A percentile compares a stretch with the other conserved stretches of the same genome.
Evolutionary conservation across 805 yeast genomes (phyloP).

Genomic region (Metschnikowia vanudenii): DNA sequence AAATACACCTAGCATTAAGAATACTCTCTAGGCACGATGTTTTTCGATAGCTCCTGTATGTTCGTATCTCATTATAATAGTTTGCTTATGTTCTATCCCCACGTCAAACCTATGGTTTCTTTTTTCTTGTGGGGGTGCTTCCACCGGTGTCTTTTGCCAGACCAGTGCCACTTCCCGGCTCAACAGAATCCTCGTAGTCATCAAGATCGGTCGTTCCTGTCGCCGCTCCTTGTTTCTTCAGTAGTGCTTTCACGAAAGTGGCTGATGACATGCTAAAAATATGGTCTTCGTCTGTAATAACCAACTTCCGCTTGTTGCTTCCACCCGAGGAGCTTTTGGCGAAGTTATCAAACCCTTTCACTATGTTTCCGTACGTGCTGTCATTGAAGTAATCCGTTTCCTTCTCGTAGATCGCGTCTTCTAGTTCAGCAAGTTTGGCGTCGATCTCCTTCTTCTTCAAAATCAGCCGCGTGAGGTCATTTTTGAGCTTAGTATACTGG

Average conservation of each 20-base stretch:
- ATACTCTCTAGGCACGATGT: neutral
- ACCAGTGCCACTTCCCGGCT: slow-evolving; percentile 12
- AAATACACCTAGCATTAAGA: slow-evolving; percentile 8
- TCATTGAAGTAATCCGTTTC: slow-evolving; percentile 79
- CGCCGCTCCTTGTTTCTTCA: slow-evolving; percentile 45
- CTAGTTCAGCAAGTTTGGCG: slow-evolving; percentile 57
- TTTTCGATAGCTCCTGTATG: neutral
- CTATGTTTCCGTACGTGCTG: slow-evolving; percentile 72
- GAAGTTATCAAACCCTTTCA: slow-evolving; percentile 88
- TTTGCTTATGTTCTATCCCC: neutral
- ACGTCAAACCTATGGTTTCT: slow-evolving; percentile 9
- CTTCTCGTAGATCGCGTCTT: slow-evolving; percentile 74
- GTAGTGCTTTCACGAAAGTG: slow-evolving; percentile 57
- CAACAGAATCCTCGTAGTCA: slow-evolving; percentile 23
- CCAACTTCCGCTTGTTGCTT: slow-evolving; percentile 46
- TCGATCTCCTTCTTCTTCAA: slow-evolving; percentile 64
- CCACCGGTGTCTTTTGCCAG: slow-evolving; percentile 8
- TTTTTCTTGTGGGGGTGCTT: slow-evolving; percentile 18
- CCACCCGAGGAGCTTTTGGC: slow-evolving; percentile 45
- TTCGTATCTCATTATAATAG: slow-evolving; percentile 1
- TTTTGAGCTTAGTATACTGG: slow-evolving; percentile 66
- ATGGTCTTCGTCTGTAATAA: slow-evolving; percentile 71
- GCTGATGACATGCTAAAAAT: slow-evolving; percentile 76
- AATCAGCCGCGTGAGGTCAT: slow-evolving; percentile 63
- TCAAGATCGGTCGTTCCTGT: slow-evolving; percentile 24